phyloP scores from a whole-genome alignment of 2,329 filamentous ascomycete genomes.

The Pseudogymnoascus sp. region DNA sequence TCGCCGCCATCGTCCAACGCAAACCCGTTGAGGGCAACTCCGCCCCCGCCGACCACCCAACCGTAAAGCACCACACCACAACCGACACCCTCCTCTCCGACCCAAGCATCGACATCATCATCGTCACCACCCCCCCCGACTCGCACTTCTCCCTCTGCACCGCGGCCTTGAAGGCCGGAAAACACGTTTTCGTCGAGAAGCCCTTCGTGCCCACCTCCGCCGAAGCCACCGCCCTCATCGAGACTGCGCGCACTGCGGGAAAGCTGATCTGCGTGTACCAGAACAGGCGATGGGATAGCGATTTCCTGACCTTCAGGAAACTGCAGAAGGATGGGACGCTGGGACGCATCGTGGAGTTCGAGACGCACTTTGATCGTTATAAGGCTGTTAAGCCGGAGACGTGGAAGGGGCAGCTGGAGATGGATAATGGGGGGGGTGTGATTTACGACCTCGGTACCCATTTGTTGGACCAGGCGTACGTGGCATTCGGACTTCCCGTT shows the following conservation, averaged over 20 bases:
- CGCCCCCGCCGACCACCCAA: conserved; percentile 60
- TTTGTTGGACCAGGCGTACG: conserved; percentile 66
- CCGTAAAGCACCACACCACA: conserved; percentile 56
- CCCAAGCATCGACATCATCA: conserved; percentile 57
- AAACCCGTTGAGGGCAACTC: conserved; percentile 57
- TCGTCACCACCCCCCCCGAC: conserved; percentile 65
- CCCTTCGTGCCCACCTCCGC: conserved; percentile 67
- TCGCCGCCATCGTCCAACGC: conserved; percentile 72
- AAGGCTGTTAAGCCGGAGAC: conserved; percentile 49
- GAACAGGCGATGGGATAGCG: conserved; percentile 62
- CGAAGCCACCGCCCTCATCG: conserved; percentile 57
- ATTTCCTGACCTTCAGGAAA: conserved; percentile 64
- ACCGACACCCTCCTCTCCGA: conserved; percentile 59
- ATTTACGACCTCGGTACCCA: conserved; percentile 72
- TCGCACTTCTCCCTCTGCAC: conserved; percentile 62
- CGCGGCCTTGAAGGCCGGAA: conserved; percentile 59
- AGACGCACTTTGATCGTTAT: conserved; percentile 75
- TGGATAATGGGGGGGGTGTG: conserved; percentile 57
- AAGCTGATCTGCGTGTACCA: conserved; percentile 41
- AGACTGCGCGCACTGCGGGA: conserved; percentile 31
- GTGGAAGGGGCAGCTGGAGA: conserved; percentile 60
- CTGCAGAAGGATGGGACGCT: conserved; percentile 53
- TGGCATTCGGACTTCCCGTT: conserved; percentile 61
- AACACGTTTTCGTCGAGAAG: conserved; percentile 77
- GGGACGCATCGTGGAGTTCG: conserved; percentile 68